Evolutionary conservation across 2,329 filamentous ascomycete species (phyloP).

Genomic region (Aspergillus thermomutatus): DNA sequence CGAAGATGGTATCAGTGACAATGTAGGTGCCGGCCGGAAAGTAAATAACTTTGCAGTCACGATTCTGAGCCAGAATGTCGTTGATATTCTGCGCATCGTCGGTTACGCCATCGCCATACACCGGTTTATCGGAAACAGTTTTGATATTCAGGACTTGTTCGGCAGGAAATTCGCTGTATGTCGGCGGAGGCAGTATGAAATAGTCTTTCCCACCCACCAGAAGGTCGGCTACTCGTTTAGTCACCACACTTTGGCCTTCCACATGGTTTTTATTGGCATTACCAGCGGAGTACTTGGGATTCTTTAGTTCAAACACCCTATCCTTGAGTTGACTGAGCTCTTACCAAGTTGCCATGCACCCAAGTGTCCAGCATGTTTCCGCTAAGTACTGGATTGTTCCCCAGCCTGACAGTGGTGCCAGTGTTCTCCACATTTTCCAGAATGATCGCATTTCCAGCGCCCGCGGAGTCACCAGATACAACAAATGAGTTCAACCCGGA

Average conservation of each 20-base stretch:
- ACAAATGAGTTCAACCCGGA: constrained; percentile 14
- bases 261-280: constrained; percentile 19
- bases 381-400: constrained; percentile 19
- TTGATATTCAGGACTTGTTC: constrained; percentile 48
- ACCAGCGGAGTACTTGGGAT: constrained; percentile 15
- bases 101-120: constrained; percentile 42
- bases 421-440: constrained; percentile 29
- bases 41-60: constrained; percentile 51
- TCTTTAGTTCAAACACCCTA: not conserved
- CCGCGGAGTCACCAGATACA: constrained; percentile 23
- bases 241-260: constrained; percentile 26
- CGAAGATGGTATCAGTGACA: constrained; percentile 44
- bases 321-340: not conserved
- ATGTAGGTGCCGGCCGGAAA: constrained; percentile 56
- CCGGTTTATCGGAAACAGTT: constrained; percentile 36
- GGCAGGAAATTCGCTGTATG: constrained; percentile 42
- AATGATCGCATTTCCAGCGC: constrained; percentile 29
- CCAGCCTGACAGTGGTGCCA: constrained; percentile 25
- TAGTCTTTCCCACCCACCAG: constrained; percentile 36
- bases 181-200: constrained; percentile 40
- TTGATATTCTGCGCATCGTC: constrained; percentile 40
- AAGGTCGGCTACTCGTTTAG: constrained; percentile 20
- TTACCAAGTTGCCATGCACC: constrained; percentile 32
- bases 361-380: constrained; percentile 24
- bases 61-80: constrained; percentile 28